Conservation (phyloP, 495 filamentous ascomycete genomes). For the Astrocystis sublimbata region DNA sequence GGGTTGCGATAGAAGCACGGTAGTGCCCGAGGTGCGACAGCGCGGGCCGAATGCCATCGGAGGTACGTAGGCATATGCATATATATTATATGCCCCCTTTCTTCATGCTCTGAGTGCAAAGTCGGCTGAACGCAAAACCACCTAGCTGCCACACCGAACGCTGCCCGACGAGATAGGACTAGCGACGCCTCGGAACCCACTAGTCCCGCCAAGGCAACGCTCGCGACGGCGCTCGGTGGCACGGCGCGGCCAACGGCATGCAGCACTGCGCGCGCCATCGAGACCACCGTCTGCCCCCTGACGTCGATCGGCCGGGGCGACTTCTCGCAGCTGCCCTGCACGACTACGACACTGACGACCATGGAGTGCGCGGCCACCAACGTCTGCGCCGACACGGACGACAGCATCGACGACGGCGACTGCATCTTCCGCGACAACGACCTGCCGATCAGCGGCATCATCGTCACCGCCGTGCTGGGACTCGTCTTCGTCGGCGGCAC, state of each 20-base stretch:
- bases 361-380: constrained; percentile 45
- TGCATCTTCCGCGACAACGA: constrained; percentile 47
- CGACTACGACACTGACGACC: constrained; percentile 31
- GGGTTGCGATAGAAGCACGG: constrained; percentile 26
- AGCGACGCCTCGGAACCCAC: constrained; percentile 13
- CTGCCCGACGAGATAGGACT: constrained; percentile 15
- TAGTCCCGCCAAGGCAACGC: neutral
- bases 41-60: constrained; percentile 22
- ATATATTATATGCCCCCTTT: neutral
- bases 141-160: constrained; percentile 16
- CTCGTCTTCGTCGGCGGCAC: constrained; percentile 30
- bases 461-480: constrained; percentile 47
- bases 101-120: neutral
- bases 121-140: constrained; percentile 3
- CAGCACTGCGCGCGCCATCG: constrained; percentile 35
- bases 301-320: constrained; percentile 36
- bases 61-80: too few relatives aligned
- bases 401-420: constrained; percentile 24
- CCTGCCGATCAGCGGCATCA: constrained; percentile 38
- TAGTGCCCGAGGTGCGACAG: constrained; percentile 34
- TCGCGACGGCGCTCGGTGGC: constrained; percentile 10
- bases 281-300: constrained; percentile 38
- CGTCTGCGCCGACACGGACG: constrained; percentile 45
- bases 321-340: constrained; percentile 40
- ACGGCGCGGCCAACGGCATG: constrained; percentile 31